phyloP scores from a whole-genome alignment of 495 filamentous ascomycete genomes.

The Penicillium coffeae region DNA sequence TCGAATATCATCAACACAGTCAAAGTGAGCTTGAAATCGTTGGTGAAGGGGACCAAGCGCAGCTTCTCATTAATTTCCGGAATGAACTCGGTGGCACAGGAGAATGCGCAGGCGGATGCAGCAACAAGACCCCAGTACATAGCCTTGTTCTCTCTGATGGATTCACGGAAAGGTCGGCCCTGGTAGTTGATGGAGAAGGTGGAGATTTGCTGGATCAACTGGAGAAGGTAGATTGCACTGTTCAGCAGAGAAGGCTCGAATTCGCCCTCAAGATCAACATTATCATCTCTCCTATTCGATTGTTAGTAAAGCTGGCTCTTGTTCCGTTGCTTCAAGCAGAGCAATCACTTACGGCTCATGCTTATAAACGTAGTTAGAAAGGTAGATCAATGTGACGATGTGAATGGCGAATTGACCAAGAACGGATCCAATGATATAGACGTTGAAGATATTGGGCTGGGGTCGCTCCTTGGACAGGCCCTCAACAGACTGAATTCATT shows the following conservation, averaged over 20 bases:
- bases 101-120: constrained; percentile 86
- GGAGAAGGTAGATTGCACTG: constrained; percentile 93
- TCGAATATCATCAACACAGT: constrained; percentile 84
- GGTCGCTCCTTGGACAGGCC: constrained; percentile 93
- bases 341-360: constrained; percentile 79
- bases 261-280: constrained; percentile 90
- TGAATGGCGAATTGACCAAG: constrained; percentile 97
- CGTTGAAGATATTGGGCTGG: constrained; percentile 98
- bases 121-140: constrained; percentile 97
- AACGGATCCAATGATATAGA: constrained; percentile 97
- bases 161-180: constrained; percentile 94
- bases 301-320: constrained; percentile 21
- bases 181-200: constrained; percentile 99
- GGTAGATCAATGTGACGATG: constrained; percentile 89
- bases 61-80: constrained; percentile 94
- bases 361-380: constrained; percentile 80
- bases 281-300: constrained; percentile 55
- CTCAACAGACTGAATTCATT: constrained; percentile 67
- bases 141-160: constrained; percentile 87
- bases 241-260: constrained; percentile 94
- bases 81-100: constrained; percentile 92
- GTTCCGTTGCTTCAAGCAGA: neutral
- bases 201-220: constrained; percentile 98
- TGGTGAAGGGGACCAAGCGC: constrained; percentile 86
- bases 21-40: constrained; percentile 84